Evolutionary conservation across 768 basidiomycete species (phyloP), one percentile per base, ranked within the genome.

Genomic region (Sporobolomyces phaffii): DNA sequence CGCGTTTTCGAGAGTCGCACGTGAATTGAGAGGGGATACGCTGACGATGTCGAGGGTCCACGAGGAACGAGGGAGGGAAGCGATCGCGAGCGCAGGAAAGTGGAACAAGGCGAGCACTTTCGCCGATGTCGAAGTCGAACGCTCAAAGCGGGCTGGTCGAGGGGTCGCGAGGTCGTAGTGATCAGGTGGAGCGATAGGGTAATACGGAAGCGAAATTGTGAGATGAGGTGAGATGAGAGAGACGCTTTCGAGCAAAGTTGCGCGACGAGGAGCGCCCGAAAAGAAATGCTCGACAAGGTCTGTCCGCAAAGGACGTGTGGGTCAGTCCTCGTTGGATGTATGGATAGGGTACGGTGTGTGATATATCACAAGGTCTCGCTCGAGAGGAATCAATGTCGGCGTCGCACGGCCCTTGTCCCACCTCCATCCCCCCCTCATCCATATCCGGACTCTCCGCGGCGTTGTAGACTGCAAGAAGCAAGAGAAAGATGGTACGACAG

Each of bases 81-180:
- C 31, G 54, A 56, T 17, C 5, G 26, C 24, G 13, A 56, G 15
- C 3, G 40, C 15, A 10, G 26, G 26, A 29, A 43, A 4, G 22
- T 56, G 54, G 29, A 41, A 56, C 4, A 56, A 14, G 3, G 54
- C 54, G 54, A 56, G 54, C 41, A 40, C 41, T 22, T 43, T 56
- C 26, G 54, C 54, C 9, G 54, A 56, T 13, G 28, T 38, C n/a
- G 54, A 43, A 5, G 17, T 10, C 8, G 44, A 9, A 22, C 10
- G 44, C 5, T 41, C 28, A 10, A 36, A n/a, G n/a, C n/a, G 7
- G 28, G 5, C 20, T 18, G n/a, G 5, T 40, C n/a, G 40, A 11
- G 54, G 38, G 36, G 10, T 6, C 18, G 18, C 52, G 34, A 56
- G 38, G 22, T 40, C 15, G 7, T 56, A 5, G 10, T 13, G 20